A percentile compares a stretch with the other conserved stretches of the same genome.
phyloP scores from a whole-genome alignment of 768 basidiomycete genomes.

The Lactarius deliciosus region DNA sequence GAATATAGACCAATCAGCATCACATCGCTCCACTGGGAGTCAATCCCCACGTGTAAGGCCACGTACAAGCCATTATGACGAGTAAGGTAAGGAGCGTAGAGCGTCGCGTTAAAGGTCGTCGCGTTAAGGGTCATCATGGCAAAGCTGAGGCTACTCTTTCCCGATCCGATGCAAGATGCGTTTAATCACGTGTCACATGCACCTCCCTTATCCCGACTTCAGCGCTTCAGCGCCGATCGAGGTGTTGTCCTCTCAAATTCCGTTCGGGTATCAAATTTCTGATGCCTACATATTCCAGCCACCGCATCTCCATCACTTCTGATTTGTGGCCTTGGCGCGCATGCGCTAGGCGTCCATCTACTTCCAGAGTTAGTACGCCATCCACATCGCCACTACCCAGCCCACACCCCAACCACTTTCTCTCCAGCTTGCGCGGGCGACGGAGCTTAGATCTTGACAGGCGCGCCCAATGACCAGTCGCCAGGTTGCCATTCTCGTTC shows the following conservation, averaged over 20 bases:
- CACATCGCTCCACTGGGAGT: background rate
- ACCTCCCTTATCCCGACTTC: no score
- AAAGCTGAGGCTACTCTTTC: no score
- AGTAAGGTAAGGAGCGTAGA: background rate
- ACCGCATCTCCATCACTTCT: no score
- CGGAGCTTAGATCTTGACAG: conserved; percentile 55
- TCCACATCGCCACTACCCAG: conserved; percentile 36
- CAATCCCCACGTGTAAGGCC: no score
- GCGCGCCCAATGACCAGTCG: conserved; percentile 58
- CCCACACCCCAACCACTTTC: conserved; percentile 39
- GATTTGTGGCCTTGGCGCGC: background rate
- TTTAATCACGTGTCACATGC: no score
- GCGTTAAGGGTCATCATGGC: no score
- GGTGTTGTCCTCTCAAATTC: background rate
- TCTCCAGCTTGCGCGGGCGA: conserved; percentile 11
- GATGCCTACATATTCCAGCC: no score
- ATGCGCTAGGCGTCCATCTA: background rate
- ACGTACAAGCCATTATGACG: no score
- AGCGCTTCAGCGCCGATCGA: no score
- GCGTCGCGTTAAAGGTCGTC: no score
- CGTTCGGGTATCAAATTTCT: background rate
- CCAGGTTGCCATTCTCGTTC: conserved; percentile 98
- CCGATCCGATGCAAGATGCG: no score
- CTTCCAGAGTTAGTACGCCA: background rate
- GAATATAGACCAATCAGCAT: no score